phyloP scores from a whole-genome alignment of 140 eudicot species.

The Ambrosia hybrid region DNA sequence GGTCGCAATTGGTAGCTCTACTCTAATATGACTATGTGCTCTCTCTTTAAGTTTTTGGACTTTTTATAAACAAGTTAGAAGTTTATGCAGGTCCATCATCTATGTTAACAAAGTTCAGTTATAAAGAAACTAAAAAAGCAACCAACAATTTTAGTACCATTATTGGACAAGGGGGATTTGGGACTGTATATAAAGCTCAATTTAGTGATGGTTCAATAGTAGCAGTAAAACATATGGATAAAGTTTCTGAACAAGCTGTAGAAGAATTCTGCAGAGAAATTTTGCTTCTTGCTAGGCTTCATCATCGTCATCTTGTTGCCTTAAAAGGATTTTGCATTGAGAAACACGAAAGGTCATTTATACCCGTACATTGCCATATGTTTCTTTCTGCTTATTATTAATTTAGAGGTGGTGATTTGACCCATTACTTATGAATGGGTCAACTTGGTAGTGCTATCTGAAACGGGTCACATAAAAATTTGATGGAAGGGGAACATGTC shows the following conservation, averaged over 20 bases:
- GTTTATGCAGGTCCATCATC: constrained; percentile 67
- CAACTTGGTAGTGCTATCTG: neutral
- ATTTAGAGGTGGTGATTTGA: constrained; percentile 1
- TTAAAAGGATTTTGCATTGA: constrained; percentile 87
- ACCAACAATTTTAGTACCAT: constrained; percentile 61
- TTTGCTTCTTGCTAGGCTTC: constrained; percentile 94
- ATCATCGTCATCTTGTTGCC: constrained; percentile 98
- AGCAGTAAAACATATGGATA: constrained; percentile 90
- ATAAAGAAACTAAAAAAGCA: constrained; percentile 80
- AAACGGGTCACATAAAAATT: neutral
- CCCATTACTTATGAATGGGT: constrained; percentile 12
- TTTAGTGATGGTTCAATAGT: constrained; percentile 70
- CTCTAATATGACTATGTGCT: neutral
- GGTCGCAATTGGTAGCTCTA: too few relatives aligned
- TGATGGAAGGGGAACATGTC: neutral
- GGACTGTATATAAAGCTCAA: constrained; percentile 82
- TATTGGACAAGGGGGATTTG: constrained; percentile 94
- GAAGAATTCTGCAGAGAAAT: constrained; percentile 90
- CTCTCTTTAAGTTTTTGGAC: neutral
- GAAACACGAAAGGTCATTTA: constrained; percentile 73
- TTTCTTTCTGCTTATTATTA: neutral
- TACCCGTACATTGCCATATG: neutral
- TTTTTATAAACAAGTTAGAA: constrained; percentile 11
- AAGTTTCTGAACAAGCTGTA: constrained; percentile 87
- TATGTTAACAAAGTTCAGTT: constrained; percentile 72